Evolutionary conservation across 768 basidiomycete species (phyloP).

Genomic region (Pisolithus orientalis): DNA sequence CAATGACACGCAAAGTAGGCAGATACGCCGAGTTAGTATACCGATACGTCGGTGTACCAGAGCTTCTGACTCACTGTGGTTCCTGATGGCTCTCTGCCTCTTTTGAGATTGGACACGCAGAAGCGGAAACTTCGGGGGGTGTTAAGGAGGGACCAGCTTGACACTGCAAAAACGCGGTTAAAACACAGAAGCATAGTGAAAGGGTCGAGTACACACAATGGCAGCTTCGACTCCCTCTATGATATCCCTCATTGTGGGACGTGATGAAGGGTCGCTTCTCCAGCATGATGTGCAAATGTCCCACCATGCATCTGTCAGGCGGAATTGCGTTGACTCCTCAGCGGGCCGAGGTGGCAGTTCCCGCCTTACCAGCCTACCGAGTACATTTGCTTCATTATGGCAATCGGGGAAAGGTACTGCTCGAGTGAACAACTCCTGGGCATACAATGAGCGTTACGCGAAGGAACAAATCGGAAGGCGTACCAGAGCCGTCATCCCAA

Average conservation of each 20-base stretch:
- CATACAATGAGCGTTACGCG: not conserved
- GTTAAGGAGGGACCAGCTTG: too few species aligned
- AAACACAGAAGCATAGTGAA: too few species aligned
- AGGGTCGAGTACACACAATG: not conserved
- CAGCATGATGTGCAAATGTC: not conserved
- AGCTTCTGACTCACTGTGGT: too few species aligned
- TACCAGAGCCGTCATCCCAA: not conserved
- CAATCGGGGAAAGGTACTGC: not conserved
- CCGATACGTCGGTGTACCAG: too few species aligned
- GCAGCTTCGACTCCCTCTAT: not conserved
- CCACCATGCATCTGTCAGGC: not conserved
- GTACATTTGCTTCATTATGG: not conserved
- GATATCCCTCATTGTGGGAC: constrained; percentile 5
- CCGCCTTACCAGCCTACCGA: not conserved
- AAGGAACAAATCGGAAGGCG: not conserved
- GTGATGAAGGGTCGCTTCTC: not conserved
- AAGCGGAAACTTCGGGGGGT: too few species aligned
- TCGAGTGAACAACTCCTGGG: not conserved
- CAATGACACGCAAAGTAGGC: too few species aligned
- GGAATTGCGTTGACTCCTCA: not conserved
- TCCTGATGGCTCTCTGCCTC: too few species aligned
- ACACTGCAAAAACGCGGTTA: too few species aligned
- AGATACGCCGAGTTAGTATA: too few species aligned
- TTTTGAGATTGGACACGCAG: too few species aligned
- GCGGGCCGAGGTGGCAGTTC: not conserved